A percentile compares a stretch with the other conserved stretches of the same genome.
phyloP scores from a whole-genome alignment of 2,329 filamentous ascomycete genomes.

The Alternaria postmessia region DNA sequence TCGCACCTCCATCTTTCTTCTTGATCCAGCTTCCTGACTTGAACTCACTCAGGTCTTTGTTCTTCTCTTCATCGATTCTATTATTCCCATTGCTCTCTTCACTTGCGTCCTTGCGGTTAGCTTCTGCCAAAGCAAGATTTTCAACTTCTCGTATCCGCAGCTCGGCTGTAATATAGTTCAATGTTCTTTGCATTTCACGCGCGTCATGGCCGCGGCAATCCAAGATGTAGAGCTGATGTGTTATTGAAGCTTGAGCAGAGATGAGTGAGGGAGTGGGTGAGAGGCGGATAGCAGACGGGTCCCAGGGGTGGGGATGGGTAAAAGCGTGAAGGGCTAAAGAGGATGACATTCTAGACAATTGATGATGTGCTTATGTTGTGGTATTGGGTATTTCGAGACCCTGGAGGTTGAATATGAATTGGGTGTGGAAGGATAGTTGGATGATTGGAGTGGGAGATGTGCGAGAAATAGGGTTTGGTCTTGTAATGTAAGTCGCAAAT shows the following conservation, averaged over 20 bases:
- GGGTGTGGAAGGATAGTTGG: not conserved
- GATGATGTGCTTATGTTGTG: not conserved
- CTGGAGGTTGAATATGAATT: not conserved
- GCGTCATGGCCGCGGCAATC: constrained; percentile 11
- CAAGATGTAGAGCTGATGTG: constrained; percentile 5
- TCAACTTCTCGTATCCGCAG: not conserved
- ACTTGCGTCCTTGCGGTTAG: not conserved
- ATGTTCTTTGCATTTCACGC: constrained; percentile 7
- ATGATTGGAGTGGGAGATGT: not conserved
- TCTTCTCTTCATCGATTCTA: not conserved
- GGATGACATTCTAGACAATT: not conserved
- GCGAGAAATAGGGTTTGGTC: not conserved
- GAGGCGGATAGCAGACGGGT: not conserved
- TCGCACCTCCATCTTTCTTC: not conserved
- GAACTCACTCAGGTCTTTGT: not conserved
- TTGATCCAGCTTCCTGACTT: not conserved
- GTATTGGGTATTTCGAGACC: not conserved
- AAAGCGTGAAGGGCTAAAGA: not conserved
- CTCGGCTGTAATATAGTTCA: constrained; percentile 2
- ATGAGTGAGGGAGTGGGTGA: not conserved
- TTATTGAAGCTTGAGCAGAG: not conserved
- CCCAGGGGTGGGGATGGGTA: not conserved
- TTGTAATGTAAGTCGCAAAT: not conserved
- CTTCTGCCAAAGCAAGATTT: not conserved
- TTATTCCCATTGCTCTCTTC: not conserved